These are phyloP conservation scores for Hypoxylon cercidicola DNA, from an alignment of 495 filamentous ascomycete species.

Conservation along the genomic window DNA sequence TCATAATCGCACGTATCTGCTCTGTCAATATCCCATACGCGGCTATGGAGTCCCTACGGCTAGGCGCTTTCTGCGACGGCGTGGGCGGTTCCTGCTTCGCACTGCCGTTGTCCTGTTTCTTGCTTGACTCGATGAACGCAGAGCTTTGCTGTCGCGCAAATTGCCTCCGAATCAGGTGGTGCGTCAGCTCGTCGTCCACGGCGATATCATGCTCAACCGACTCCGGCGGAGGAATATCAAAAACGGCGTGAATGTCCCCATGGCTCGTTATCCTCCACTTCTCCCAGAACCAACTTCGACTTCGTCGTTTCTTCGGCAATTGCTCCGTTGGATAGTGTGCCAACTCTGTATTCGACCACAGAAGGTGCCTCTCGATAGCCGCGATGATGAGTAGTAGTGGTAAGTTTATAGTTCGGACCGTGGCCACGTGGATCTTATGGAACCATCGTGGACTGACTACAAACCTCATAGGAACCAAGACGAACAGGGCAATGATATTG, in stretches of 20 bases:
- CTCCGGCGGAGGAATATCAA: conserved; percentile 72
- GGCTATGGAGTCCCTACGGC: conserved; percentile 58
- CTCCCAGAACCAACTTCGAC: conserved; percentile 53
- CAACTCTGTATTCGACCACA: conserved; percentile 50
- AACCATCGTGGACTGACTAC: conserved; percentile 75
- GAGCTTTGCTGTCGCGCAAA: conserved; percentile 52
- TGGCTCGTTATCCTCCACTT: conserved; percentile 66
- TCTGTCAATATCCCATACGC: conserved; percentile 51
- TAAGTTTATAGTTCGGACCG: conserved; percentile 70
- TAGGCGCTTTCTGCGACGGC: conserved; percentile 36
- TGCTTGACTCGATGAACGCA: conserved; percentile 32
- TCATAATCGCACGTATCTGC: conserved; percentile 51
- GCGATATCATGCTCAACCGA: conserved; percentile 64
- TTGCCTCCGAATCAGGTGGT: conserved; percentile 59
- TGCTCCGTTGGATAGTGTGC: conserved; percentile 34
- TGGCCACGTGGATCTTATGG: conserved; percentile 77
- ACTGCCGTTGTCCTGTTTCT: conserved; percentile 26
- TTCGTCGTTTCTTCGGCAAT: conserved; percentile 40
- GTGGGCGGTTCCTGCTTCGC: conserved; percentile 11
- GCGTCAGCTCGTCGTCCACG: conserved; percentile 63
- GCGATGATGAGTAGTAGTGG: conserved; percentile 71
- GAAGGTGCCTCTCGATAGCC: conserved; percentile 64
- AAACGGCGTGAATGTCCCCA: conserved; percentile 73
- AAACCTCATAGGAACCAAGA: conserved; percentile 73
- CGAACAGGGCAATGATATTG: conserved; percentile 72